phyloP scores from a whole-genome alignment of 768 basidiomycete species.

The Trametes villosa region DNA sequence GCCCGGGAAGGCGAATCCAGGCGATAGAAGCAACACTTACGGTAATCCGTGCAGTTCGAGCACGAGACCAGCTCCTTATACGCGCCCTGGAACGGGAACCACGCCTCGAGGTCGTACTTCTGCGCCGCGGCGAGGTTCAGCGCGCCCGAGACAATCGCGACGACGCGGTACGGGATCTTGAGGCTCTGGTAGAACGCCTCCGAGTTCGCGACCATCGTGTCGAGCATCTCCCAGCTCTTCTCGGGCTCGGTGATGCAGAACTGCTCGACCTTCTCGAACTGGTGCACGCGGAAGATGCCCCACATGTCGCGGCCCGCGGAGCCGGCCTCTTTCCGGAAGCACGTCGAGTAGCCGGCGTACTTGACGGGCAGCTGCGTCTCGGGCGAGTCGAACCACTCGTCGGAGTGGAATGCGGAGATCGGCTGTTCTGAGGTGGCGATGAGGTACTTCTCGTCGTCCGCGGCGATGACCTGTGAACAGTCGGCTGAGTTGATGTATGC shows the following conservation, averaged over 20 bases:
- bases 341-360: conserved; percentile 90
- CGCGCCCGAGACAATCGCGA: conserved; percentile 94
- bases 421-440: conserved; percentile 99
- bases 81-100: conserved; percentile 97
- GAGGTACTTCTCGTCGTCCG: conserved; percentile 96
- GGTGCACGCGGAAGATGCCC: conserved; percentile 99
- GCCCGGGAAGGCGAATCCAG: no score
- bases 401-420: conserved; percentile 92
- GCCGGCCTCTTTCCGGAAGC: conserved; percentile 99
- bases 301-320: conserved; percentile 98
- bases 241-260: conserved; percentile 95
- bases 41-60: conserved; percentile 99
- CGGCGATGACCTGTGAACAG: conserved; percentile 70
- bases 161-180: conserved; percentile 88
- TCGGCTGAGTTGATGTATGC: not conserved
- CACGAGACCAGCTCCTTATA: conserved; percentile 99
- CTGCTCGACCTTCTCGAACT: conserved; percentile 99
- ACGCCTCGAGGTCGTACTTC: conserved; percentile 98
- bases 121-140: conserved; percentile 96
- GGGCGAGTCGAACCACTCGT: conserved; percentile 97
- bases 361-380: conserved; percentile 89
- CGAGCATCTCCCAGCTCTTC: conserved; percentile 93
- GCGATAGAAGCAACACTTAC: no score
- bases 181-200: conserved; percentile 98
- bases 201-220: conserved; percentile 85